phyloP scores from a whole-genome alignment of 2,329 filamentous ascomycete genomes.

The Penicillium brevicompactum region DNA sequence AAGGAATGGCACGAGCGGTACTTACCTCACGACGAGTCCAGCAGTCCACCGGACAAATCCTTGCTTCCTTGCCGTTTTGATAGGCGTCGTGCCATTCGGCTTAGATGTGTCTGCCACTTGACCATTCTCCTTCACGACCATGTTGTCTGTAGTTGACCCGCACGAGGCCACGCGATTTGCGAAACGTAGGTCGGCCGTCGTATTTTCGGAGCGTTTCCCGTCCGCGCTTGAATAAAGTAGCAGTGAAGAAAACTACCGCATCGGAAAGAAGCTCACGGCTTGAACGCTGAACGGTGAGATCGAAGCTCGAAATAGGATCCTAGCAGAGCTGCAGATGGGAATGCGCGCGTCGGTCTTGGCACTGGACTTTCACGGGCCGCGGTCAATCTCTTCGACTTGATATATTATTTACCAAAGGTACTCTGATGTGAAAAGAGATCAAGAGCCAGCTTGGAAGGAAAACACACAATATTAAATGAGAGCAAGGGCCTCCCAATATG shows the following conservation, averaged over 20 bases:
- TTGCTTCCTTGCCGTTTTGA: constrained; percentile 17
- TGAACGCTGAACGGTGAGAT: not conserved
- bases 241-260: not conserved
- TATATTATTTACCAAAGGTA: not conserved
- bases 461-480: not conserved
- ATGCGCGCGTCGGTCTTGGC: constrained; percentile 29
- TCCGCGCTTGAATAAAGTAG: constrained; percentile 5
- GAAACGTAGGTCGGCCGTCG: constrained; percentile 6
- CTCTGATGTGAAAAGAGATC: constrained; percentile 4
- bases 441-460: not conserved
- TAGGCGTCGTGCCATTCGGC: constrained; percentile 11
- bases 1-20: constrained; percentile 8
- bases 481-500: constrained; percentile 1
- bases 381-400: constrained; percentile 13
- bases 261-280: constrained; percentile 2
- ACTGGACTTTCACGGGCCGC: constrained; percentile 24
- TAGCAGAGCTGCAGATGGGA: constrained; percentile 22
- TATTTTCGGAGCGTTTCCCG: constrained; percentile 1
- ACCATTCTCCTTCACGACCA: constrained; percentile 32
- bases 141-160: constrained; percentile 20
- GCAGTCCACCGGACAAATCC: constrained; percentile 37
- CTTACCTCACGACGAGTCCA: constrained; percentile 40
- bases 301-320: constrained; percentile 1
- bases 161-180: constrained; percentile 11
- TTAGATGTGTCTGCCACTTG: constrained; percentile 24